Evolutionary conservation across 768 basidiomycete genomes (phyloP), one percentile per base, ranked within the genome.

Genomic region (Leccinum variicolor): DNA sequence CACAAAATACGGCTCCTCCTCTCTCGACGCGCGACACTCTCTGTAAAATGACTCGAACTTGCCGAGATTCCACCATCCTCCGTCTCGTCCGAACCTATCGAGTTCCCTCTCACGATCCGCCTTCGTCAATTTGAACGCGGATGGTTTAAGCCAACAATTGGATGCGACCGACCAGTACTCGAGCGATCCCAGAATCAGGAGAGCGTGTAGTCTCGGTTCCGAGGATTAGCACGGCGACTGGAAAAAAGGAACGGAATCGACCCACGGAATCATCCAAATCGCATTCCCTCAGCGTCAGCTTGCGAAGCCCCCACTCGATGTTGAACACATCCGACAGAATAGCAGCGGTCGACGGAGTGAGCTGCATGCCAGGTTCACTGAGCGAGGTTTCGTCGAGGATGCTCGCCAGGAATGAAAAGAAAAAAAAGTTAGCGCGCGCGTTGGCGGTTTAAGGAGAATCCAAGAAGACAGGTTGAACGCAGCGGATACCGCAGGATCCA

Each of bases 241-340:
- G 36, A 25, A 36, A 36, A 29, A 39, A 17, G 34, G 34, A 36
- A 36, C 14, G 6, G 6, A 36, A 36, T 36, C 15, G 34, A 36
- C 34, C 17, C 15, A 36, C 34, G 1, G 34, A 36, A 8, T n/a
- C n/a, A n/a, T n/a, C n/a, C 34, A 36, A 36, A 36, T 36, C 34
- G 7, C 34, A 36, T 2, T 90, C 89, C 43, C 91, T 84, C 54
- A 97, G 41, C 10, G 41, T 48, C 14, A 48, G 47, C 25, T 48
- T 48, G 7, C 47, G 47, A 15, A 48, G 47, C 15, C 47, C 47
- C 47, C 47, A 48, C 6, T 48, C 47, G 56, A 97, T 87, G 9
- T 85, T 84, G 61, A 98, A 85, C 14, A 97, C 85, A 72, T 98
- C 96, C 0, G 96, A 89, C 17, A 99, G 79, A 17, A 94, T 86